Evolutionary conservation across 2,329 filamentous ascomycete genomes (phyloP), one percentile per base, ranked within the genome.

Genomic region (Claviceps digitariae): DNA sequence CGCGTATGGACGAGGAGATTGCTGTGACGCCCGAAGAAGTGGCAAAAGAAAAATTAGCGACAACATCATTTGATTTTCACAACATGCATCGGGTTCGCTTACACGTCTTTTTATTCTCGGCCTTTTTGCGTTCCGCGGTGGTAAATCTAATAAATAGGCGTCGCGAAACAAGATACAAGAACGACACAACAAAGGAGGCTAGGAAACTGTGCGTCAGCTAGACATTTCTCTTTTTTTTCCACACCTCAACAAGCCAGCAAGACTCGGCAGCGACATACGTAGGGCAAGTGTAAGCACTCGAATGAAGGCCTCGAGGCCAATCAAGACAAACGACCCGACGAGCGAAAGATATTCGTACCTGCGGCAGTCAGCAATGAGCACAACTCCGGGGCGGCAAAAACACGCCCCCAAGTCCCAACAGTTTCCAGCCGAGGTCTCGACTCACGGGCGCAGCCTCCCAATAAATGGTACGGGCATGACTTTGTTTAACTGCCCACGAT

Each of bases 321-420:
- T 84, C 40, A 98, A 79, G 51, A 88, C 63, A 63, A 97, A 86
- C 8, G 91, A 97, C 53, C 83, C 82, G 48, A 93, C 70, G 45
- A 98, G 80, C 41, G 90, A 89, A 57, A 94, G 71, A 72, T 97
- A 97, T 72, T 98, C 90, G 69, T 78, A 78, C 68, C 86, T 90
- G 27, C 25, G 40, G 7, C 10, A 10, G 15, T 38, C 34, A 38
- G 27, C 27, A 20, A 43, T 20, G 15, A 31, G 20, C 54, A 55
- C 25, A 53, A 45, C 17, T 46, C 25, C 44, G 25, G 38, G 50
- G 21, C 12, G 23, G 9, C 3, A 29, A 48, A 31, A 51, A 51
- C 44, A 34, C 8, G 7, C 31, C 9, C 54, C 55, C 27, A 52
- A 46, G 44, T 9, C 8, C 44, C 25, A 38, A 48, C 52, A 50